Percentiles rank a stretch among this genome's conserved stretches.
These are phyloP conservation scores for Corylus americana DNA, from an alignment of 306 rosid genomes.

Conservation along the genomic window DNA sequence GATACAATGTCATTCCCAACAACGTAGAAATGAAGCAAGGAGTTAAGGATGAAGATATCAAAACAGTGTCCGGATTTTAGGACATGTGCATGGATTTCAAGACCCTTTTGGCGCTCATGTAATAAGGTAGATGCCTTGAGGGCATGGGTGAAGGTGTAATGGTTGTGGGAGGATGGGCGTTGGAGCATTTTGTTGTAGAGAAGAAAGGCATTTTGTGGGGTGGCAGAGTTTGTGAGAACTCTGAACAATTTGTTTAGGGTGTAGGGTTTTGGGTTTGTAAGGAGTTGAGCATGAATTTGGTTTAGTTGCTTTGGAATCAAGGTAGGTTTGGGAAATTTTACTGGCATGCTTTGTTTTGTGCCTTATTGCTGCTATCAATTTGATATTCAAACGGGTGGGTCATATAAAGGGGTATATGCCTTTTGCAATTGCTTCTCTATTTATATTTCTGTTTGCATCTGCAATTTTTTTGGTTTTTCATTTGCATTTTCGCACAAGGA, in stretches of 20 bases:
- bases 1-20: constrained; percentile 40
- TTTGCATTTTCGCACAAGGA: no score
- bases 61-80: constrained; percentile 54
- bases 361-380: not conserved
- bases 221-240: constrained; percentile 36
- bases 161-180: constrained; percentile 55
- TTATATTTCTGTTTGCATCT: no score
- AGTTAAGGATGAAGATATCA: constrained; percentile 68
- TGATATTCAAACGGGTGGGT: no score
- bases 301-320: constrained; percentile 32
- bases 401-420: no score
- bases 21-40: constrained; percentile 63
- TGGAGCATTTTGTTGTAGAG: constrained; percentile 71
- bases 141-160: constrained; percentile 72
- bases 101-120: constrained; percentile 49
- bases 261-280: constrained; percentile 55
- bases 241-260: constrained; percentile 50
- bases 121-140: constrained; percentile 56
- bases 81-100: constrained; percentile 68
- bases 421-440: no score
- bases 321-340: not conserved
- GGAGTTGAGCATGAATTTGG: constrained; percentile 46
- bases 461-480: no score
- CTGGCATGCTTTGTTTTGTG: not conserved
- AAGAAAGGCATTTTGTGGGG: constrained; percentile 51